These are phyloP conservation scores for Endothia cerciana DNA, from an alignment of 2,329 filamentous ascomycete species.

Conservation along the genomic window DNA sequence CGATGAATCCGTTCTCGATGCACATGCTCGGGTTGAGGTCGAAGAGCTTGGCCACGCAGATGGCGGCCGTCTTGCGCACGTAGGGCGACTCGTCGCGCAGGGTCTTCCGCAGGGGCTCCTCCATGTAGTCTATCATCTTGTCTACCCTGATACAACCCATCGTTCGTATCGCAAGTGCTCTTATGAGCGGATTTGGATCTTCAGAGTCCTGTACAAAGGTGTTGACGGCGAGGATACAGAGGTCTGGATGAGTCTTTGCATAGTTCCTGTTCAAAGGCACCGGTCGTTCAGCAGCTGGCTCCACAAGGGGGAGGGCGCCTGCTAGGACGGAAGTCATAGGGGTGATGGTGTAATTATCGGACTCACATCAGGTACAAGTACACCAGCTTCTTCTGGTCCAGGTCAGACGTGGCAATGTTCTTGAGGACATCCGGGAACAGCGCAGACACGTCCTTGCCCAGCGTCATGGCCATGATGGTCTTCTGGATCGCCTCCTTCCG, in stretches of 20 bases:
- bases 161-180: conserved; percentile 92
- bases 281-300: conserved; percentile 31
- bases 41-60: conserved; percentile 97
- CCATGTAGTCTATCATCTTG: conserved; percentile 99
- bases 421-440: conserved; percentile 97
- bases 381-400: conserved; percentile 99
- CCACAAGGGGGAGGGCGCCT: conserved; percentile 17
- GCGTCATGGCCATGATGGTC: conserved; percentile 99
- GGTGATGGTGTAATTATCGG: background rate
- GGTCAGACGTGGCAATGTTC: conserved; percentile 92
- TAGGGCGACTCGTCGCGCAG: conserved; percentile 97
- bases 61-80: conserved; percentile 95
- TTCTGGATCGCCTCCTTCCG: conserved; percentile 99
- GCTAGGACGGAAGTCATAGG: too few relatives aligned
- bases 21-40: conserved; percentile 92
- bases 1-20: conserved; percentile 94
- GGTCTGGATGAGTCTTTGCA: conserved; percentile 96
- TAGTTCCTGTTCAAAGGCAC: conserved; percentile 79
- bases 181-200: conserved; percentile 94
- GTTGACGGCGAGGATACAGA: conserved; percentile 98
- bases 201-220: conserved; percentile 99
- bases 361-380: conserved; percentile 95
- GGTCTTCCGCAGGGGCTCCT: conserved; percentile 94
- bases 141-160: conserved; percentile 99
- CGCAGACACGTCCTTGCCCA: conserved; percentile 97